Evolutionary conservation across 345 rosid species (phyloP).

Genomic region (Arabis alpina): DNA sequence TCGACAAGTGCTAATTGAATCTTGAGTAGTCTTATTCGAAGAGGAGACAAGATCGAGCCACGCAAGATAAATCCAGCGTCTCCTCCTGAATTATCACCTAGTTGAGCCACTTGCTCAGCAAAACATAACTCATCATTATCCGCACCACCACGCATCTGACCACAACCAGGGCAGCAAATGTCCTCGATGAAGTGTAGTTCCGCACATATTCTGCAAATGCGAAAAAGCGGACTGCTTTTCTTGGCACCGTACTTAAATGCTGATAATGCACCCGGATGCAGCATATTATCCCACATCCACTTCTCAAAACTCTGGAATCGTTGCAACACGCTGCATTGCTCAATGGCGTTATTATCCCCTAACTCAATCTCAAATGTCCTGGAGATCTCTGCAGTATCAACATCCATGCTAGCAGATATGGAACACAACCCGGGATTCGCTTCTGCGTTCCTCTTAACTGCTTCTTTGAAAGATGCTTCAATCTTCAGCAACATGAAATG

Average conservation of each 20-base stretch:
- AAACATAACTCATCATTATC: constrained; percentile 44
- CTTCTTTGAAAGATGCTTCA: constrained; percentile 71
- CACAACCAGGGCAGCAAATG: constrained; percentile 58
- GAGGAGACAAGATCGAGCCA: constrained; percentile 51
- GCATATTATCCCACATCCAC: constrained; percentile 64
- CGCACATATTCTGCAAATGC: constrained; percentile 60
- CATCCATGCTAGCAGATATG: constrained; percentile 42
- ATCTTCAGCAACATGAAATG: constrained; percentile 70
- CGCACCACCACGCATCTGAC: constrained; percentile 41
- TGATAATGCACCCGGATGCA: constrained; percentile 44
- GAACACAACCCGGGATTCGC: constrained; percentile 9
- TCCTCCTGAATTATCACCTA: constrained; percentile 37
- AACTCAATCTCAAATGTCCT: constrained; percentile 64
- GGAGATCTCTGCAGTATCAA: constrained; percentile 59
- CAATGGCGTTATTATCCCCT: constrained; percentile 55
- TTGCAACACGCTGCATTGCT: constrained; percentile 52
- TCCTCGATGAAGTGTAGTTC: constrained; percentile 52
- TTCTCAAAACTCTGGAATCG: constrained; percentile 78
- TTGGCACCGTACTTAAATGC: constrained; percentile 66
- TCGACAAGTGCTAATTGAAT: constrained; percentile 66
- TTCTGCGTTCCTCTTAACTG: constrained; percentile 49
- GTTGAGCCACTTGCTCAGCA: constrained; percentile 54
- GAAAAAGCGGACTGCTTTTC: constrained; percentile 53
- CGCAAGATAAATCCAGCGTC: constrained; percentile 28
- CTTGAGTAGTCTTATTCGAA: constrained; percentile 66